Conservation (phyloP, 2,329 filamentous ascomycete species). For the Thielaviopsis punctulata region DNA sequence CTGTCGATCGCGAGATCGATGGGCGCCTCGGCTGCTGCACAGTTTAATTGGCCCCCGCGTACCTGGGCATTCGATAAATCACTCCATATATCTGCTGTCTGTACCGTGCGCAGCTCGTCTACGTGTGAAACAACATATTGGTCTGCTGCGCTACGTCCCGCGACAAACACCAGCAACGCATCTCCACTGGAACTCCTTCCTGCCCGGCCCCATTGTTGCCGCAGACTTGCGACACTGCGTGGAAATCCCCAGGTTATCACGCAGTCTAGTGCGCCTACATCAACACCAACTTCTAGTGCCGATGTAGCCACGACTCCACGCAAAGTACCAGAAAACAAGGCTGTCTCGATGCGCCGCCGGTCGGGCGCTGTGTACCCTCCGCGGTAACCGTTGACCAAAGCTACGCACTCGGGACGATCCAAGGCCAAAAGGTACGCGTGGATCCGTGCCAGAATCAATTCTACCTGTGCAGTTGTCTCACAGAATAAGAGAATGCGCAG, state of each 20-base stretch:
- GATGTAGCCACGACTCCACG: constrained; percentile 88
- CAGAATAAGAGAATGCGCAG: constrained; percentile 90
- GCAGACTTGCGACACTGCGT: constrained; percentile 83
- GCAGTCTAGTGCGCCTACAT: constrained; percentile 86
- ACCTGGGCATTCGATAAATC: constrained; percentile 86
- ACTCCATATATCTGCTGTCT: constrained; percentile 75
- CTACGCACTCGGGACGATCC: constrained; percentile 56
- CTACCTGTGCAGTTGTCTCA: constrained; percentile 23
- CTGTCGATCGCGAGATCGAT: constrained; percentile 62
- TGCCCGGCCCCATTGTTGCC: constrained; percentile 86
- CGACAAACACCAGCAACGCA: constrained; percentile 75
- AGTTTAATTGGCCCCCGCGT: constrained; percentile 86
- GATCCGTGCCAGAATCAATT: neutral
- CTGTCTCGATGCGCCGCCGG: constrained; percentile 68
- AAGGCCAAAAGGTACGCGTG: constrained; percentile 43
- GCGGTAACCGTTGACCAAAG: constrained; percentile 83
- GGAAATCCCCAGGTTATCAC: constrained; percentile 91
- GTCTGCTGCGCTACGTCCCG: constrained; percentile 77
- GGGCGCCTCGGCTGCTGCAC: constrained; percentile 88
- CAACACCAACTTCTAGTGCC: constrained; percentile 82
- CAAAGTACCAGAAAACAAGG: constrained; percentile 94
- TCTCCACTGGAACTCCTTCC: constrained; percentile 57
- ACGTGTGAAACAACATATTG: constrained; percentile 97
- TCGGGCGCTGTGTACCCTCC: constrained; percentile 91
- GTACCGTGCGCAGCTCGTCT: constrained; percentile 79